phyloP scores from a whole-genome alignment of 148 eudicot genomes.

The Nepenthes mirabilis region DNA sequence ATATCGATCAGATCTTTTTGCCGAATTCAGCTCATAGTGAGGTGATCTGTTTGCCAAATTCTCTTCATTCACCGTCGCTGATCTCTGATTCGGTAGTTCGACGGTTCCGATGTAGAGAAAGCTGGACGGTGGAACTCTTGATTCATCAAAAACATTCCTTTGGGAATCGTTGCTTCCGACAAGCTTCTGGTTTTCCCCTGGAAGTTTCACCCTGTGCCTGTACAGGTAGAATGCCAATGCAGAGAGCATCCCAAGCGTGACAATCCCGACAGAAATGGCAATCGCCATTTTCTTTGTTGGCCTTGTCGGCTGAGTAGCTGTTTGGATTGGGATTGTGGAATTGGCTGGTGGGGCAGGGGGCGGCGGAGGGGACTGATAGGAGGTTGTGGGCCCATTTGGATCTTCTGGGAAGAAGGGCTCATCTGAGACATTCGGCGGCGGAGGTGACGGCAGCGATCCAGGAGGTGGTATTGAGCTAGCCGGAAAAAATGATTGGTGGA shows the following conservation, averaged over 20 bases:
- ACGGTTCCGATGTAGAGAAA: constrained; percentile 74
- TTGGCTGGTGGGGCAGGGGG: constrained; percentile 4
- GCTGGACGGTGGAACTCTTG: constrained; percentile 44
- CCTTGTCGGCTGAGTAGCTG: constrained; percentile 41
- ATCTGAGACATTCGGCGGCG: constrained; percentile 27
- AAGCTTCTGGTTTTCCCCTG: constrained; percentile 47
- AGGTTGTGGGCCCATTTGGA: constrained; percentile 23
- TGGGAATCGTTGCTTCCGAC: constrained; percentile 29
- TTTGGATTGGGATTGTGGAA: constrained; percentile 30
- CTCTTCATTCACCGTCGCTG: constrained; percentile 18
- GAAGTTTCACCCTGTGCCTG: constrained; percentile 37
- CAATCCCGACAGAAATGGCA: constrained; percentile 61
- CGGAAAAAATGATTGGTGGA: constrained; percentile 76
- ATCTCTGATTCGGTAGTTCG: constrained; percentile 43
- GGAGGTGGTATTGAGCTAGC: constrained; percentile 45
- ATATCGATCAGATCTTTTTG: constrained; percentile 43
- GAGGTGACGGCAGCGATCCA: constrained; percentile 27
- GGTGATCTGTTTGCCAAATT: constrained; percentile 49
- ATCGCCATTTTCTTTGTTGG: constrained; percentile 67
- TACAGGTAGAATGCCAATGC: constrained; percentile 66
- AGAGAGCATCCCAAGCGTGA: constrained; percentile 70
- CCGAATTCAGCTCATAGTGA: constrained; percentile 46
- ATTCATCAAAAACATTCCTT: constrained; percentile 24
- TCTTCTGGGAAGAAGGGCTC: constrained; percentile 88
- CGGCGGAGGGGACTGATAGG: constrained; percentile 18